Evolutionary conservation across 805 yeast species (phyloP), one percentile per base, ranked within the genome.

Genomic region (Isabelozyma gotoi): DNA sequence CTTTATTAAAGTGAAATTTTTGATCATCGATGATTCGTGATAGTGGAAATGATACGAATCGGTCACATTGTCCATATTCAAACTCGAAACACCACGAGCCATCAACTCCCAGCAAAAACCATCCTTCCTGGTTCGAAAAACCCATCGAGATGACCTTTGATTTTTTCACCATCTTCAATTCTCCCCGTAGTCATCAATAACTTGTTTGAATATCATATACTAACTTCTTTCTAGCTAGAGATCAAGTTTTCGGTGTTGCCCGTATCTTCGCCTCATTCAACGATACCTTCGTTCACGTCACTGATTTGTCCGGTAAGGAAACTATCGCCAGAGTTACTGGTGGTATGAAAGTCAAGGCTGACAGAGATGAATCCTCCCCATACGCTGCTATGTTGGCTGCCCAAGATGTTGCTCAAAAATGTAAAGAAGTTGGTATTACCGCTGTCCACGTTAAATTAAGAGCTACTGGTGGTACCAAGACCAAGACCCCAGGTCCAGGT

Each of bases 341-440:
- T 84, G 99, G 99, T 80, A 94, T 94, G 99, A 94, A 94, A 85
- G 99, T 94, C 77, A 94, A 94, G 85, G 99, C 99, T 68, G 99
- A 94, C 83, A 89, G 98, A 83, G 99, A 95, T 76, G 99, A 94
- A 85, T 92, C 98, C 55, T 88, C 99, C 61, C 99, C 99, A 77
- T 94, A 94, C 87, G 99, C 99, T 73, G 99, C 97, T 71, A 94
- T 94, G 99, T 87, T 94, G 83, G 99, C 99, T 74, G 97, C 99
- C 62, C 99, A 94, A 83, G 99, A 95, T 72, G 99, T 87, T 68
- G 99, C 99, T 68, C 92, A 75, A 63, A 90, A 86, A 78, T 91
- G 97, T 85, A 92, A 91, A 85, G 99, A 94, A 83, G 97, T 94
- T 60, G 99, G 99, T 76, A 92, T 94, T 74, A 94, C 96, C 65